These are phyloP conservation scores for Pseudocercospora macadamiae DNA, from an alignment of 2,329 filamentous ascomycete species.

Conservation along the genomic window DNA sequence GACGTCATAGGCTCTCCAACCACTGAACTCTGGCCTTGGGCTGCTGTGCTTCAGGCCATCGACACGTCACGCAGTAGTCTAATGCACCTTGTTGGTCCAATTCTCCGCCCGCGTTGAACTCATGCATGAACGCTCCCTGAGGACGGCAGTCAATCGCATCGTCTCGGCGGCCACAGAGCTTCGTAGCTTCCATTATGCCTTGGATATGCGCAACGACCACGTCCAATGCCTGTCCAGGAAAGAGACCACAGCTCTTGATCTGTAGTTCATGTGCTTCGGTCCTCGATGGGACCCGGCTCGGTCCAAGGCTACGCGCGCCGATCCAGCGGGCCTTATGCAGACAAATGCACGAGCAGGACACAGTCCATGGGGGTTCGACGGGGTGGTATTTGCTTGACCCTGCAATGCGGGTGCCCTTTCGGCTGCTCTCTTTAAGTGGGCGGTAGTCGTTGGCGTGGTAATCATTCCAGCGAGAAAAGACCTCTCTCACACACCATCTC, in stretches of 20 bases:
- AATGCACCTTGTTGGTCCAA: constrained; percentile 24
- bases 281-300: constrained; percentile 21
- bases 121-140: constrained; percentile 28
- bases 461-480: constrained; percentile 18
- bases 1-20: constrained; percentile 23
- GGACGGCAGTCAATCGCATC: constrained; percentile 17
- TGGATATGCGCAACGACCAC: constrained; percentile 18
- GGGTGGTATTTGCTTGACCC: constrained; percentile 14
- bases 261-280: constrained; percentile 19
- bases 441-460: constrained; percentile 22
- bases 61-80: constrained; percentile 25
- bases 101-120: constrained; percentile 16
- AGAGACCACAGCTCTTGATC: neutral
- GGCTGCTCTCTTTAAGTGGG: constrained; percentile 15
- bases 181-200: constrained; percentile 13
- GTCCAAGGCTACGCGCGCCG: constrained; percentile 30
- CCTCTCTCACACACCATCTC: constrained; percentile 12
- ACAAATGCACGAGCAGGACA: constrained; percentile 25
- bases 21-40: constrained; percentile 16
- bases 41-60: constrained; percentile 18
- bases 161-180: constrained; percentile 5
- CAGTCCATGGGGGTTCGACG: constrained; percentile 19
- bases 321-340: constrained; percentile 29
- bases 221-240: constrained; percentile 16
- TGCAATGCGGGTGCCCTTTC: constrained; percentile 16